phyloP scores from a whole-genome alignment of 805 yeast species.

The Torulaspora indica region DNA sequence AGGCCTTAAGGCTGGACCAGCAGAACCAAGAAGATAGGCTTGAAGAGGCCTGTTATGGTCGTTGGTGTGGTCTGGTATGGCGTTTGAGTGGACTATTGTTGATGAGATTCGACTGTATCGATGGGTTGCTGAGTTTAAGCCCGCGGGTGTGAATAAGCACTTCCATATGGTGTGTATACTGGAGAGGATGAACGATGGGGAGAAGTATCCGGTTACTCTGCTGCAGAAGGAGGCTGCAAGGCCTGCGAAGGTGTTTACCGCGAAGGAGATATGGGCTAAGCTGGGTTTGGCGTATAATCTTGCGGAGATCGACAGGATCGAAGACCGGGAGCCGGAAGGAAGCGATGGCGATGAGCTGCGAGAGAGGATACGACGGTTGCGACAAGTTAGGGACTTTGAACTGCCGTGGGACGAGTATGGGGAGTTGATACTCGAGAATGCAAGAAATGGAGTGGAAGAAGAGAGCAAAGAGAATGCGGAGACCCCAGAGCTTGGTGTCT shows the following conservation, averaged over 20 bases:
- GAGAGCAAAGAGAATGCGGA: too few relatives aligned
- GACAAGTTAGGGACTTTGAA: slow-evolving; percentile 31
- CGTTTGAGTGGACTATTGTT: slow-evolving; percentile 49
- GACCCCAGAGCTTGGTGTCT: too few relatives aligned
- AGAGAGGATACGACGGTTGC: slow-evolving; percentile 6
- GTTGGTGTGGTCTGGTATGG: slow-evolving; percentile 12
- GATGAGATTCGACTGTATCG: slow-evolving; percentile 60
- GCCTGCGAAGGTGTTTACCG: slow-evolving; percentile 35
- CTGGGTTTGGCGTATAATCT: slow-evolving; percentile 52
- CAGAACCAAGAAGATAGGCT: background rate
- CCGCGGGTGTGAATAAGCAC: slow-evolving; percentile 54
- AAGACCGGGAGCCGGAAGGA: slow-evolving; percentile 29
- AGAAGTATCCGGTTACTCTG: slow-evolving; percentile 37
- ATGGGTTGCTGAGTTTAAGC: slow-evolving; percentile 61
- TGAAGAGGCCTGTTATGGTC: background rate
- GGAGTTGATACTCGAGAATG: slow-evolving; percentile 40
- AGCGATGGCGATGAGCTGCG: slow-evolving; percentile 5
- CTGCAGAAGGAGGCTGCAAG: slow-evolving; percentile 28
- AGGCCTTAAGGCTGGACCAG: background rate
- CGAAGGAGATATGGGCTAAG: slow-evolving; percentile 54
- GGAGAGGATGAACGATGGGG: slow-evolving; percentile 39
- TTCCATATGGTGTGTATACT: slow-evolving; percentile 39
- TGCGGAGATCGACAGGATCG: slow-evolving; percentile 53
- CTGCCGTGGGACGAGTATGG: slow-evolving; percentile 46
- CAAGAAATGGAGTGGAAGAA: slow-evolving; percentile 21